Base-by-base conservation (phyloP, 192 early-diverging fungal species). In the Pilaira anomala region DNA sequence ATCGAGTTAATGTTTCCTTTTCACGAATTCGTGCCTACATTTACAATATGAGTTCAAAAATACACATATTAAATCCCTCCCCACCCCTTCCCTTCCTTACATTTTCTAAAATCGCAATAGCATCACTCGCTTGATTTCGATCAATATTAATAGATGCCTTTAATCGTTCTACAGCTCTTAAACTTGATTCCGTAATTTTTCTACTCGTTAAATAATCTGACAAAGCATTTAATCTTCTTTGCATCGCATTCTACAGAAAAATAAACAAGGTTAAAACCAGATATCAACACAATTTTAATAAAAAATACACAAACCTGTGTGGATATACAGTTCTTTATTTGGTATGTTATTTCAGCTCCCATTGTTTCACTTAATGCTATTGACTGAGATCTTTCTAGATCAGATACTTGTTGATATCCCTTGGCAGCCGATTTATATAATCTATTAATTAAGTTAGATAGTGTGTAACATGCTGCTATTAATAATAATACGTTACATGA, bases 121-220 rank as follows among this genome's bases (percentile, higher is more conserved):
- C 71, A 25, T 66, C 65, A 46, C 55, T 63, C 12, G 53, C 71
- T 45, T 56, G 36, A n/a, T 50, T 36, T 19, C 62, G 50, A 36
- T 73, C 62, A 39, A 73, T 73, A 7, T 48, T 42, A 12, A 44
- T 39, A 18, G 71, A 73, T 33, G 66, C 67, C 50, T 73, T 73
- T 24, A 73, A 51, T 22, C 71, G 30, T 19, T 73, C 71, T n/a
- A 67, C 66, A 36, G 40, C 49, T 21, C 60, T 53, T 30, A 67
- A 36, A 29, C 65, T 48, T 24, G 59, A 52, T 22, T 73, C 65
- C 0, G 65, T 67, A 8, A 49, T 36, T 67, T 50, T 45, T 8
- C 54, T 33, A 44, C 71, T 63, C 3, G 45, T 45, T 46, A 66
- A 42, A 26, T 73, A 73, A 12, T 63, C 60, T 40, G 65, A 57